Evolutionary conservation across 768 basidiomycete genomes (phyloP).

Genomic region (Stropharia rugosoannulata): DNA sequence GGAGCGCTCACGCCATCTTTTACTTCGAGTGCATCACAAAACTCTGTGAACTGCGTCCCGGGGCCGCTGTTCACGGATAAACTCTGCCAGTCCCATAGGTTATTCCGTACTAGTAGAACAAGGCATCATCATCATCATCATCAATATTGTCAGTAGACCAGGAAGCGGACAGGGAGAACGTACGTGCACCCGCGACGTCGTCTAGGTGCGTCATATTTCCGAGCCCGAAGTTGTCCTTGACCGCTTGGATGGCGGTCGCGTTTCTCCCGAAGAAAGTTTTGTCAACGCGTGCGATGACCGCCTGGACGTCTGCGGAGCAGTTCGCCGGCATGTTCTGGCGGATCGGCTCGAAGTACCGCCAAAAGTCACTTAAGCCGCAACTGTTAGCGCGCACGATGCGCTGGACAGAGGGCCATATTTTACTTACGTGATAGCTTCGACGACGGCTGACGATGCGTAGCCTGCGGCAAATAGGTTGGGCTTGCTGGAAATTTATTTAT

Average conservation of each 20-base stretch:
- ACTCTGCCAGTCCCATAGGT: constrained; percentile 69
- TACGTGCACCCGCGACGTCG: constrained; percentile 63
- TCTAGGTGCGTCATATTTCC: constrained; percentile 56
- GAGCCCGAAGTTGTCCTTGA: constrained; percentile 64
- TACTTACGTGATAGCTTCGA: constrained; percentile 58
- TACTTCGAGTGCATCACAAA: constrained; percentile 70
- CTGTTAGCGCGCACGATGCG: not conserved
- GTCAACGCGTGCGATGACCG: constrained; percentile 63
- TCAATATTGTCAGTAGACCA: too few species aligned
- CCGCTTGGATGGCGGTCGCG: constrained; percentile 42
- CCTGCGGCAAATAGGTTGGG: constrained; percentile 63
- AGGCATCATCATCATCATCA: too few species aligned
- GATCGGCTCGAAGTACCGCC: constrained; percentile 74
- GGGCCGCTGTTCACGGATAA: constrained; percentile 52
- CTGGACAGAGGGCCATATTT: not conserved
- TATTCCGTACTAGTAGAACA: constrained; percentile 45
- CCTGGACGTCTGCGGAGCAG: constrained; percentile 71
- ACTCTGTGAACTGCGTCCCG: constrained; percentile 48
- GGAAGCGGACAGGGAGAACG: constrained; percentile 12
- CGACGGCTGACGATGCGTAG: constrained; percentile 68
- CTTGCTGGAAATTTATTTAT: constrained; percentile 39
- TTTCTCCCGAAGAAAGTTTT: constrained; percentile 47
- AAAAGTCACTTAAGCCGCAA: constrained; percentile 48
- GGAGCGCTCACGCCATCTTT: constrained; percentile 53
- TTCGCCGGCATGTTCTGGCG: constrained; percentile 67